Evolutionary conservation across 2,329 filamentous ascomycete species (phyloP).

Genomic region (Clarireedia homoeocarpa): DNA sequence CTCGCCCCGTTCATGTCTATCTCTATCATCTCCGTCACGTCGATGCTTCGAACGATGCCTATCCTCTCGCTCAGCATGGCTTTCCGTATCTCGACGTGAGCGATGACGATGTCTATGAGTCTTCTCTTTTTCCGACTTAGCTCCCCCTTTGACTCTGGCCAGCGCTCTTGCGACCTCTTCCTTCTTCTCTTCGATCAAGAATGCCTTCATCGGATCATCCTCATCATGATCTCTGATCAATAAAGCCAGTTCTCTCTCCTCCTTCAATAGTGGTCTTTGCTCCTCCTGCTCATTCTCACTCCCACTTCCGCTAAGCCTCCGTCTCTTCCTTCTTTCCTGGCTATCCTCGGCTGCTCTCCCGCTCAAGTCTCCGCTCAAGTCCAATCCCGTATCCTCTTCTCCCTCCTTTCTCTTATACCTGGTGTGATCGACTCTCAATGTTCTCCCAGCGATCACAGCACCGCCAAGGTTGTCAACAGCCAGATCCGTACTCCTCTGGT

Average conservation of each 20-base stretch:
- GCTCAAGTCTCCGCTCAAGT: conserved; percentile 24
- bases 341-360: conserved; percentile 29
- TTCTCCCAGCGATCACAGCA: conserved; percentile 69
- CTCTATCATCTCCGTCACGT: conserved; percentile 4
- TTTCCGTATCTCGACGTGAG: conserved; percentile 16
- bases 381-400: conserved; percentile 43
- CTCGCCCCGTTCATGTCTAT: conserved; percentile 3
- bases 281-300: conserved; percentile 35
- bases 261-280: conserved; percentile 59
- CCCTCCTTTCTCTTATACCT: conserved; percentile 79
- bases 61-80: conserved; percentile 11
- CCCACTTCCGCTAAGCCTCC: conserved; percentile 11
- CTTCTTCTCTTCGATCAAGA: conserved; percentile 82
- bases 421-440: conserved; percentile 85
- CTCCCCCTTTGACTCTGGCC: conserved; percentile 37
- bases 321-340: conserved; percentile 37
- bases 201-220: conserved; percentile 95
- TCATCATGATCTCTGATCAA: conserved; percentile 79
- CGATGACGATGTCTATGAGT: conserved; percentile 22
- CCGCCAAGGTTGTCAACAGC: conserved; percentile 95
- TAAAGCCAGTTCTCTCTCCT: conserved; percentile 71
- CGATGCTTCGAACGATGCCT: conserved; percentile 12
- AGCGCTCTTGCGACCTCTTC: conserved; percentile 73
- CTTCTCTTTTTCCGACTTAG: conserved; percentile 19
- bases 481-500: conserved; percentile 90